Percentiles rank a stretch among this genome's conserved stretches.
phyloP scores from a whole-genome alignment of 768 basidiomycete genomes.

The Suillus tomentosus region DNA sequence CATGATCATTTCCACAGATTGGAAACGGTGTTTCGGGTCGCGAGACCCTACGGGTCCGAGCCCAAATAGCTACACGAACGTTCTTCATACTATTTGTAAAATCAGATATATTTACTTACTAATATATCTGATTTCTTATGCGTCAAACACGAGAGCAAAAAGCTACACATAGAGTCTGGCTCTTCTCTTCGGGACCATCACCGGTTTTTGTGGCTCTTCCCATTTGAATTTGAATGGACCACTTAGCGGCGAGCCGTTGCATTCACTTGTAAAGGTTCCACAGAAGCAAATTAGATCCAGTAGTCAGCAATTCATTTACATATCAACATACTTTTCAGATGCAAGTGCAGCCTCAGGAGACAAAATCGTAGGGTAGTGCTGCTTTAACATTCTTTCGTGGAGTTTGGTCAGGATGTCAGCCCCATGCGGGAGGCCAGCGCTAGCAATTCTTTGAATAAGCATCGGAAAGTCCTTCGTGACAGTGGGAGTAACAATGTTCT shows the following conservation, averaged over 20 bases:
- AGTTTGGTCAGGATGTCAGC: conserved; percentile 14
- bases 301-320: background rate
- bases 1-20: too few species aligned
- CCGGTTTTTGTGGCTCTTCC: background rate
- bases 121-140: too few species aligned
- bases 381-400: conserved; percentile 10
- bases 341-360: too few species aligned
- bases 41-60: too few species aligned
- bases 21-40: too few species aligned
- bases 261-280: background rate
- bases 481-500: conserved; percentile 10
- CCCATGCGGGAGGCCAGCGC: conserved; percentile 15
- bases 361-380: conserved; percentile 6
- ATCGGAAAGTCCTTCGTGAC: conserved; percentile 8
- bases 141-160: too few species aligned
- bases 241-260: background rate
- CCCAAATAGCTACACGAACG: too few species aligned
- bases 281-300: background rate
- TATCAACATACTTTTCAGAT: background rate
- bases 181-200: too few species aligned
- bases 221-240: background rate
- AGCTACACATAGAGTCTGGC: too few species aligned
- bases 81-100: too few species aligned
- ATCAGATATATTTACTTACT: too few species aligned
- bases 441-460: conserved; percentile 12